These are phyloP conservation scores for Hypoxylon sp. DNA, from an alignment of 2,329 filamentous ascomycete species.

Conservation along the genomic window DNA sequence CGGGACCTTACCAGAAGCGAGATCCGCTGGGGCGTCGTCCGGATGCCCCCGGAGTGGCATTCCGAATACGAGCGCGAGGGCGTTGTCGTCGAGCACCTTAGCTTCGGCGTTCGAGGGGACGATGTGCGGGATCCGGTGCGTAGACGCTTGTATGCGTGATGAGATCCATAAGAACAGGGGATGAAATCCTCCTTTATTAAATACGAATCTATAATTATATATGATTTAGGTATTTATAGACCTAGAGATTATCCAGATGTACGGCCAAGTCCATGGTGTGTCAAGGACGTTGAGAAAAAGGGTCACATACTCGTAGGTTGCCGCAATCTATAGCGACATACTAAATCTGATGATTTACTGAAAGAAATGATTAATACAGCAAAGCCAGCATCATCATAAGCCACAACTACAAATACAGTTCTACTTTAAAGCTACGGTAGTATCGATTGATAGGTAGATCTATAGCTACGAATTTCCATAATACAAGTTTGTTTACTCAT, in stretches of 20 bases:
- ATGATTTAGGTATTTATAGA: neutral
- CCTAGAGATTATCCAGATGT: neutral
- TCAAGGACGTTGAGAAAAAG: neutral
- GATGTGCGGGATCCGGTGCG: slow-evolving; percentile 31
- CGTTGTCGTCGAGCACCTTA: slow-evolving; percentile 38
- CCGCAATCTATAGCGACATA: neutral
- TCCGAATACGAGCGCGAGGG: slow-evolving; percentile 29
- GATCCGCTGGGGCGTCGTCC: slow-evolving; percentile 46
- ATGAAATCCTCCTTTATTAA: neutral
- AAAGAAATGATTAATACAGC: neutral
- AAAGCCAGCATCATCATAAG: neutral
- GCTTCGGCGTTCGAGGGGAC: slow-evolving; percentile 46
- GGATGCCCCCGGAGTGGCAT: slow-evolving; percentile 45
- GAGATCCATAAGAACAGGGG: neutral
- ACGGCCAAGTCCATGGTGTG: neutral
- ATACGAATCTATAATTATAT: neutral
- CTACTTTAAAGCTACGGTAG: slow-evolving; percentile 17
- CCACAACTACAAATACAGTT: neutral
- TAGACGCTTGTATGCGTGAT: slow-evolving; percentile 41
- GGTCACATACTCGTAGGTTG: neutral
- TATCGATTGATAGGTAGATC: slow-evolving; percentile 33
- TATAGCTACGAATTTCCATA: slow-evolving; percentile 34
- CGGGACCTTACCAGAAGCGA: slow-evolving; percentile 38
- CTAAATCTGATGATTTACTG: neutral
- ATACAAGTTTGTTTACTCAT: slow-evolving; percentile 39